A percentile compares a stretch with the other conserved stretches of the same genome.
Conservation (phyloP, 2,329 filamentous ascomycete species). For the Truncatella angustata region DNA sequence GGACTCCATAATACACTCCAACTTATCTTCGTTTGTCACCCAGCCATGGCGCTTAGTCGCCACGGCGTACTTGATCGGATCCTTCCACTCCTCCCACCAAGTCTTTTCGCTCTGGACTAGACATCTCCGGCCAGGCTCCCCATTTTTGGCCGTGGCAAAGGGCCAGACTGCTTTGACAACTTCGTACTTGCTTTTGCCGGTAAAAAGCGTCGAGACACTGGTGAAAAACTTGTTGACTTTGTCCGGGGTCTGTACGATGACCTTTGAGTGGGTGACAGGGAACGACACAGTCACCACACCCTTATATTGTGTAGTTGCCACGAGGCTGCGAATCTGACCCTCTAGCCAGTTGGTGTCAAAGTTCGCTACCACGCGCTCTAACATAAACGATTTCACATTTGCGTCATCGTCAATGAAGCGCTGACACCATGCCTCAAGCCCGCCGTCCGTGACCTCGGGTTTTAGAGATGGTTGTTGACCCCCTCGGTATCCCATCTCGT, state of each 20-base stretch:
- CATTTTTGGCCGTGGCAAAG: slow-evolving; percentile 48
- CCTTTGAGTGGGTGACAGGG: slow-evolving; percentile 46
- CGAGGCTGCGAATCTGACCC: slow-evolving; percentile 50
- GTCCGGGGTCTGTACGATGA: slow-evolving; percentile 50
- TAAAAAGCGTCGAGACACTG: slow-evolving; percentile 49
- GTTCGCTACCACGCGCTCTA: slow-evolving; percentile 53
- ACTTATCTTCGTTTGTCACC: slow-evolving; percentile 53
- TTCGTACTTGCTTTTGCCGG: slow-evolving; percentile 53
- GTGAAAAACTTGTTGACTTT: slow-evolving; percentile 54
- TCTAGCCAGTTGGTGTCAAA: slow-evolving; percentile 55
- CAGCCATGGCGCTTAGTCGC: slow-evolving; percentile 38
- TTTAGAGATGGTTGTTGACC: slow-evolving; percentile 39
- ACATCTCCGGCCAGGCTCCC: slow-evolving; percentile 41
- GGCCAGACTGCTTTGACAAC: slow-evolving; percentile 57
- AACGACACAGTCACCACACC: slow-evolving; percentile 49
- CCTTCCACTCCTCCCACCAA: slow-evolving; percentile 54
- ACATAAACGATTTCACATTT: slow-evolving; percentile 45
- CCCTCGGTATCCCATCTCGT: slow-evolving; percentile 51
- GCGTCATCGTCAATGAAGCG: slow-evolving; percentile 45
- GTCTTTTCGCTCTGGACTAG: slow-evolving; percentile 55
- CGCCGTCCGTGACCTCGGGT: slow-evolving; percentile 41
- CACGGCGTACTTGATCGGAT: slow-evolving; percentile 38
- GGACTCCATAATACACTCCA: slow-evolving; percentile 46
- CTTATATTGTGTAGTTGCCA: slow-evolving; percentile 48
- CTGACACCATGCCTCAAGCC: slow-evolving; percentile 48